Evolutionary conservation across 257 asterid species (phyloP), one percentile per base, ranked within the genome.

Genomic region (Solanum virginianum): DNA sequence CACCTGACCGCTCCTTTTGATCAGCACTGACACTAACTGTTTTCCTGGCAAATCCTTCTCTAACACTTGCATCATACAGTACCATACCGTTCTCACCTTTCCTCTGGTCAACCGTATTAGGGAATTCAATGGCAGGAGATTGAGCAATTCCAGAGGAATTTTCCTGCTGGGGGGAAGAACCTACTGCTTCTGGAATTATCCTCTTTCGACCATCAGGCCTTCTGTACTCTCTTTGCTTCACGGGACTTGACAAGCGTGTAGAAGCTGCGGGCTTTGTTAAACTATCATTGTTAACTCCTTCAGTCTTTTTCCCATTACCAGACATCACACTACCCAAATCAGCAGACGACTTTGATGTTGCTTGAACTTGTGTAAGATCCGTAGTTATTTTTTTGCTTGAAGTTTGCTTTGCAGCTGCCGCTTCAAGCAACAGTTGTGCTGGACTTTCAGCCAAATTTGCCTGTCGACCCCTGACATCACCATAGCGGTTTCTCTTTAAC

Each of bases 151-250:
- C 88, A 56, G 95, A 77, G 41, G 89, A 59, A 83, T 88, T 87
- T 80, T 92, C 95, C 81, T 87, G 92, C 87, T 88, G 95, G 51
- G 87, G 88, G 66, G 95, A 88, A 79, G 86, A 90, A 71, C 99
- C 99, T 90, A 97, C 98, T 84, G 98, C 98, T 91, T 97, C 98
- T 11, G 99, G 99, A 82, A 97, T 97, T 91, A 97, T 97, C 93
- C 99, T 93, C 94, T 92, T 97, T 69, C 99, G 94, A 69, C 99
- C 99, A 90, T 97, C 99, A 24, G 99, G 92, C 16, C 98, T 93
- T 83, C 97, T 93, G 72, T 97, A 97, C 87, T 94, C 98, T 86
- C 94, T 94, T 88, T 97, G 99, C 88, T 93, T 95, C 85, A 97
- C 98, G 10, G 98, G 97, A 90, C 97, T 95, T 11, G 98, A 88